phyloP scores from a whole-genome alignment of 2,329 filamentous ascomycete genomes.

The Domatiomyces globalis region DNA sequence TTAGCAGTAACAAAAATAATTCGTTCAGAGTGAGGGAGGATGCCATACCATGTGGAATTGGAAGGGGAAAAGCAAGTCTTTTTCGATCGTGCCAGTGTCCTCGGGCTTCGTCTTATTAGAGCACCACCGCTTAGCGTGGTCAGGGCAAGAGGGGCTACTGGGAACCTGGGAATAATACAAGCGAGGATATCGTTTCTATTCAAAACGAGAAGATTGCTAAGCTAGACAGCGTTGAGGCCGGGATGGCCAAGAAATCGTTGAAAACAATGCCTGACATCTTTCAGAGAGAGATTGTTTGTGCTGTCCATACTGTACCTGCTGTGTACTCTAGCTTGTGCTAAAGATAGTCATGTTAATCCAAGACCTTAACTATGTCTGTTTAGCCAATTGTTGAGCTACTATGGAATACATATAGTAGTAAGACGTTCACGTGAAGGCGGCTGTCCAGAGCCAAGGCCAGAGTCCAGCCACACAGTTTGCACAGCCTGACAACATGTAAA shows the following conservation, averaged over 20 bases:
- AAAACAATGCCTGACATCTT: not conserved
- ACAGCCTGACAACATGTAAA: no score
- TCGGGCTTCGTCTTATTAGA: not conserved
- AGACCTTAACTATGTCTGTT: not conserved
- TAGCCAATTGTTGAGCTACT: not conserved
- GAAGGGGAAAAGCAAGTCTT: not conserved
- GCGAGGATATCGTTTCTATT: not conserved
- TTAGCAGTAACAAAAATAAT: not conserved
- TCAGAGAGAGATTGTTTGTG: not conserved
- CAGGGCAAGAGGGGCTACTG: not conserved
- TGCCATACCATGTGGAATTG: not conserved
- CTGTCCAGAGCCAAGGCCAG: no score
- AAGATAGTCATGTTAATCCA: not conserved
- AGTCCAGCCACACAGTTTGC: no score
- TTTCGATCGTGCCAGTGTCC: not conserved
- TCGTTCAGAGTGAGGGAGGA: not conserved
- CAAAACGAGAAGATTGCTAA: not conserved
- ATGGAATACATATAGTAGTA: no score
- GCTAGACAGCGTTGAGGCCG: not conserved
- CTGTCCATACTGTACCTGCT: not conserved
- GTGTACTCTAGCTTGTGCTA: not conserved
- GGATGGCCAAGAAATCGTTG: not conserved
- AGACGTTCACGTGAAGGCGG: no score
- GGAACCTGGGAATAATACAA: not conserved
- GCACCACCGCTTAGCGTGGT: not conserved